Evolutionary conservation across 169 alveolate species (phyloP), one percentile per base, ranked within the genome.

Genomic region (Theileria orientalis): DNA sequence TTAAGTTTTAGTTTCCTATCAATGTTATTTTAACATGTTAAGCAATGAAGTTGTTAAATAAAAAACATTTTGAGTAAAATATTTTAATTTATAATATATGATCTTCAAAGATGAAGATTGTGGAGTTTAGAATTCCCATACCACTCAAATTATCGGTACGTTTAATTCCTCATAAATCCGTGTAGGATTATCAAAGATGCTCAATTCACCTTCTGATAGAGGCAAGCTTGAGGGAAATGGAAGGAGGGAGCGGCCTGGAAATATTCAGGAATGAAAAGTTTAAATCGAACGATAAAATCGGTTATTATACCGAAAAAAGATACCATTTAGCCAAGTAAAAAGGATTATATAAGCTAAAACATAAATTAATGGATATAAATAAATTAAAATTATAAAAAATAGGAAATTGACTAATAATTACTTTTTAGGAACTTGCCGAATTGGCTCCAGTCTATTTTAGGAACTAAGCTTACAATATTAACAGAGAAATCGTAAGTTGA

Each of bases 261-360:
- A 60, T 80, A 7, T 47, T 47, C 51, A 72, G 52, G 40, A 80
- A 80, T 67, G 88, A 80, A 46, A 67, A 21, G 14, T 80, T 21
- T 29, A 66, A 72, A 47, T 33, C 49, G 5, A 54, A 68, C 32
- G 83, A 64, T 6, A 27, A n/a, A 3, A 16, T 40, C 14, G 88
- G 88, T 21, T 56, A 69, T 13, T 49, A 47, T 11, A 80, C 79
- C 32, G 79, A 62, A 41, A 80, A 80, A 52, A 46, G 83, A 0
- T 80, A 33, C 42, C 78, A 80, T 52, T 59, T 80, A 21, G 88
- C 80, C 40, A 80, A 80, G 88, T 80, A 72, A 1, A 76, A n/a
- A n/a, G n/a, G n/a, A n/a, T n/a, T n/a, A n/a, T n/a, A n/a, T n/a
- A n/a, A 51, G 16, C 9, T 63, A 16, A 40, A 25, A 3, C n/a